Evolutionary conservation across 2,329 filamentous ascomycete species (phyloP).

Genomic region (Paraphaeosphaeria sporulosa): DNA sequence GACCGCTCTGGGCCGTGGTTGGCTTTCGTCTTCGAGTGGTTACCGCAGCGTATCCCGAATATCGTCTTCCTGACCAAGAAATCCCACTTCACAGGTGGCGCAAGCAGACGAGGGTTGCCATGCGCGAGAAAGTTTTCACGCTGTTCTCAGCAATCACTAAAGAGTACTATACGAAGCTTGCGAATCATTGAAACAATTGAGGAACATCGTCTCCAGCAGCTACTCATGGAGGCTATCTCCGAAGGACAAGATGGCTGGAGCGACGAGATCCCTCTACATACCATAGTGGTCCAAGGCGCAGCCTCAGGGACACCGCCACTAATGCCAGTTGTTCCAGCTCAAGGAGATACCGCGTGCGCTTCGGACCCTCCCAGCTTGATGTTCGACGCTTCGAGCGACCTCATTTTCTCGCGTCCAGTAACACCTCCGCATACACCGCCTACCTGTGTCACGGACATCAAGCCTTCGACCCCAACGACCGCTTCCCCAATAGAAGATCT

Average conservation of each 20-base stretch:
- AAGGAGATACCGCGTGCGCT: not conserved
- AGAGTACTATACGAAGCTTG: conserved; percentile 31
- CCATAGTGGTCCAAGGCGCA: conserved; percentile 15
- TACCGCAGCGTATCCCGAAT: conserved; percentile 27
- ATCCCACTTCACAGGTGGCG: conserved; percentile 28
- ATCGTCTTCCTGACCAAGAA: conserved; percentile 9
- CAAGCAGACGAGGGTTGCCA: conserved; percentile 17
- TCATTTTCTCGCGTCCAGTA: not conserved
- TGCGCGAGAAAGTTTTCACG: conserved; percentile 34
- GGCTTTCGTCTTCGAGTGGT: conserved; percentile 34
- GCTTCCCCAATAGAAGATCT: too few relatives aligned
- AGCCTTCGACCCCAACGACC: not conserved
- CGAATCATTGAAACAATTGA: conserved; percentile 24
- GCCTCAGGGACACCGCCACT: conserved; percentile 1
- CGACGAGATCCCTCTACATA: conserved; percentile 17
- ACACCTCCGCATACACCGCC: not conserved
- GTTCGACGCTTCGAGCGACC: not conserved
- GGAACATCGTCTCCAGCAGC: conserved; percentile 25
- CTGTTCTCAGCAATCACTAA: conserved; percentile 25
- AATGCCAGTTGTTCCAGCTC: conserved; percentile 1
- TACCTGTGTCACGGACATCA: not conserved
- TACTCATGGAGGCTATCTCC: conserved; percentile 30
- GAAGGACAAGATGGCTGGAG: conserved; percentile 23
- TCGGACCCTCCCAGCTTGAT: not conserved
- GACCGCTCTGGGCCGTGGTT: conserved; percentile 28